Conservation (phyloP, 2,329 filamentous ascomycete genomes). For the Aspergillus calidoustus region DNA sequence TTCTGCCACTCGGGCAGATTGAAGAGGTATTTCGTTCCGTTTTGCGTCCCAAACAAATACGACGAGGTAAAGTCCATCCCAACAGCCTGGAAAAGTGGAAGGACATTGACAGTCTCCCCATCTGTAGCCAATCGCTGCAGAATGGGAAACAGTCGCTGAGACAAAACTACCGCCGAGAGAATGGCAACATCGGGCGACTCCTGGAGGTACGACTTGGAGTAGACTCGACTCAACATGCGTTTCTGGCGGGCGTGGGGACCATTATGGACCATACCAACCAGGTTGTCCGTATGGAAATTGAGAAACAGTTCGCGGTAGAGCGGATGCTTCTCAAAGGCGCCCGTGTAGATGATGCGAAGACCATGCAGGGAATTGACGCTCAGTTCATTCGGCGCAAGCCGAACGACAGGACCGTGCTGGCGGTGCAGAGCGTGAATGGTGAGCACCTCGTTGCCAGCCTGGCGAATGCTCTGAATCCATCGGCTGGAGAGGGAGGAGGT, state of each 20-base stretch:
- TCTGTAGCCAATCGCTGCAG: conserved; percentile 33
- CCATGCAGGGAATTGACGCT: conserved; percentile 67
- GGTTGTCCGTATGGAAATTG: conserved; percentile 65
- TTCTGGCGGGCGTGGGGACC: conserved; percentile 69
- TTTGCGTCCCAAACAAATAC: conserved; percentile 68
- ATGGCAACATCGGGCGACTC: conserved; percentile 58
- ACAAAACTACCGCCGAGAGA: conserved; percentile 61
- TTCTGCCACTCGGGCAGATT: conserved; percentile 57
- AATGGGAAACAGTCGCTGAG: conserved; percentile 61
- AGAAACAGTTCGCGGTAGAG: conserved; percentile 70
- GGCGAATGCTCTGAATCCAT: conserved; percentile 67
- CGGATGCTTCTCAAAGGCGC: conserved; percentile 69
- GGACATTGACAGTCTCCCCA: conserved; percentile 51
- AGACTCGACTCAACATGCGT: conserved; percentile 73
- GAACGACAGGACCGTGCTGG: conserved; percentile 60
- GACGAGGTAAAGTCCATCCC: conserved; percentile 75
- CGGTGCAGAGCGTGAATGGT: conserved; percentile 61
- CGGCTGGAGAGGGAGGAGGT: conserved; percentile 60
- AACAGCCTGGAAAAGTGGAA: conserved; percentile 64
- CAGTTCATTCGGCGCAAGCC: conserved; percentile 66
- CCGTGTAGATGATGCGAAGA: conserved; percentile 64
- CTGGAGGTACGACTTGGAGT: conserved; percentile 73
- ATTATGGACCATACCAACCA: conserved; percentile 67
- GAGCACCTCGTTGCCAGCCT: conserved; percentile 59
- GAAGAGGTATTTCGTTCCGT: conserved; percentile 62